Percentiles rank a stretch among this genome's conserved stretches.
phyloP scores from a whole-genome alignment of 106 monocot species.

The Dendrobium chrysotoxum region DNA sequence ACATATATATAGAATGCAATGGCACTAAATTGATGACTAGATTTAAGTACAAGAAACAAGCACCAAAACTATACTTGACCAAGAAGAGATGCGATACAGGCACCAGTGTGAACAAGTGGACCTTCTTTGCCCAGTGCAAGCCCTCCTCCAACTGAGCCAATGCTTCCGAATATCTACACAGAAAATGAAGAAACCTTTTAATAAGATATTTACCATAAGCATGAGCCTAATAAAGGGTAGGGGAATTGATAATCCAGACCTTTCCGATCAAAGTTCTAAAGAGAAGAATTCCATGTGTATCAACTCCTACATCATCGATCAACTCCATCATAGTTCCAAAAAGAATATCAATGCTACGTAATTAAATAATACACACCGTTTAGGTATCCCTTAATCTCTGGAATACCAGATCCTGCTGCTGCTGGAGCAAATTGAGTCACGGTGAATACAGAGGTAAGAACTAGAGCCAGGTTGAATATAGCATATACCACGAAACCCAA shows the following conservation, averaged over 20 bases:
- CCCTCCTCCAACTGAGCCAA: conserved; percentile 97
- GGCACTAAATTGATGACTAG: neutral
- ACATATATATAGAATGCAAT: neutral
- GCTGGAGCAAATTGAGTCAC: conserved; percentile 96
- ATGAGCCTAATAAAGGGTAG: neutral
- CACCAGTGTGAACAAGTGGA: conserved; percentile 98
- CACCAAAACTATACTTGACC: conserved; percentile 56
- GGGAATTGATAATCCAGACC: conserved; percentile 23
- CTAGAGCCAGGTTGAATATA: conserved; percentile 79
- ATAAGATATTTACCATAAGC: neutral
- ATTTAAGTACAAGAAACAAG: conserved; percentile 1
- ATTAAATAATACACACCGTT: conserved; percentile 54
- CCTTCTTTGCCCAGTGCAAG: conserved; percentile 98
- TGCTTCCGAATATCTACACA: conserved; percentile 86
- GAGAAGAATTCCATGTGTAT: conserved; percentile 94
- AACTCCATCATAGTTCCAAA: neutral
- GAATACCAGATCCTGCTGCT: conserved; percentile 99
- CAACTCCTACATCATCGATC: conserved; percentile 62
- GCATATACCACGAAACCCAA: conserved; percentile 81
- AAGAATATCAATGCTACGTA: conserved; percentile 1
- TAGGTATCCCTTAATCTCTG: conserved; percentile 97
- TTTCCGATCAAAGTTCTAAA: conserved; percentile 96
- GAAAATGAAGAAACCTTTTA: neutral
- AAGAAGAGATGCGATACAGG: conserved; percentile 97
- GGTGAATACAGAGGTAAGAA: conserved; percentile 81